Evolutionary conservation across 2,329 filamentous ascomycete species (phyloP), one percentile per base, ranked within the genome.

Genomic region (Ophiocordyceps sinensis): DNA sequence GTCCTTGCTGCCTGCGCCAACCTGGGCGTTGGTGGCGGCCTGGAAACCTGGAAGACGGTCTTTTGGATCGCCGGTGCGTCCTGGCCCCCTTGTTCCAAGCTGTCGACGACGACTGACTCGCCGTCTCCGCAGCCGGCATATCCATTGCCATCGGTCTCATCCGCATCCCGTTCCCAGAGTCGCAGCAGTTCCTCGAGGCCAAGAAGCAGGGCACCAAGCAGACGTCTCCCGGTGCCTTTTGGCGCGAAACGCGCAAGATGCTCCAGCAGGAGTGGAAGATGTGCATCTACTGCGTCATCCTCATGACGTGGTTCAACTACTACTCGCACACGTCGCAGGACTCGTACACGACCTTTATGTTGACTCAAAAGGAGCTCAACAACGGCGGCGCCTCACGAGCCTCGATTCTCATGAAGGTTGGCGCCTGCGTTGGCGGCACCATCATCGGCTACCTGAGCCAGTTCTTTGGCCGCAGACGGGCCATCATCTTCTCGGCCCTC

Each of bases 311-410:
- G 71, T 77, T 78, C 65, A 79, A 79, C 61, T 78, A 70, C 58
- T 86, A 84, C 64, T 82, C 79, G 39, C 84, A 89, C 65, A 85
- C 82, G 2, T 81, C 77, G 21, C 83, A 89, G 57, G 84, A 89
- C 62, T 81, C 74, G 38, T 88, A 87, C 64, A 86, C 83, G 0
- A 87, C 83, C 3, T 86, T 87, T 56, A 82, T 88, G 79, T 67
- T 80, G 32, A 71, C 70, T 5, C 71, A 85, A 50, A 87, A 88
- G 60, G 75, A 78, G 47, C 68, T 88, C 44, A 53, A 68, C 41
- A 80, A 84, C 51, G 54, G 64, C 2, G 69, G 68, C 1, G 79
- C 82, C 5, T 81, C 73, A 8, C 75, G 81, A n/a, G 82, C 82
- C 14, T 81, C 75, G n/a, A 87, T 88, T 49, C 60, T 88, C 44